Evolutionary conservation across 495 filamentous ascomycete genomes (phyloP).

Genomic region (Cudoniella acicularis): DNA sequence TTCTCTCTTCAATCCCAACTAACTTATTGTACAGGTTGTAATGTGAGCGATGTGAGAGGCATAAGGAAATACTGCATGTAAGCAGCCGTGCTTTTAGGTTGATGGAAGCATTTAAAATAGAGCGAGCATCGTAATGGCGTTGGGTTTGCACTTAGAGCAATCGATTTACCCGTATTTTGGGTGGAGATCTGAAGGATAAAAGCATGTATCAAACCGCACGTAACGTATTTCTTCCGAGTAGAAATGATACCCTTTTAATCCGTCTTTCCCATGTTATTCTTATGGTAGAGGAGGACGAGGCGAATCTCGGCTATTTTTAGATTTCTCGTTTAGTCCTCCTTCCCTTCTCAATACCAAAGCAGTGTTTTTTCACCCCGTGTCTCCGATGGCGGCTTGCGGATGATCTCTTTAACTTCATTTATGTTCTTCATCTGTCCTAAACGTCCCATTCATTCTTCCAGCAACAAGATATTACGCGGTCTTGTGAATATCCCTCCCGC

Average conservation of each 20-base stretch:
- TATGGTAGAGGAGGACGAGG: too few relatives aligned
- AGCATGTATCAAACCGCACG: neutral
- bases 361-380: too few relatives aligned
- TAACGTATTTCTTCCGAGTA: slow-evolving; percentile 14
- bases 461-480: too few relatives aligned
- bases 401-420: too few relatives aligned
- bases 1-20: neutral
- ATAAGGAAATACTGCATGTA: neutral
- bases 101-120: slow-evolving; percentile 1
- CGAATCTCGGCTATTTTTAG: neutral
- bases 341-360: neutral
- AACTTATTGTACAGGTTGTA: slow-evolving; percentile 14
- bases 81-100: neutral
- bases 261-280: too few relatives aligned
- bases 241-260: slow-evolving; percentile 22
- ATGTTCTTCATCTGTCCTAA: too few relatives aligned
- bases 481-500: too few relatives aligned
- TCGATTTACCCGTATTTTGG: too few relatives aligned
- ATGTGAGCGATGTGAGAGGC: slow-evolving; percentile 13
- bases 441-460: too few relatives aligned
- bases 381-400: too few relatives aligned
- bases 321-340: neutral
- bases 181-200: neutral
- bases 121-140: slow-evolving; percentile 20
- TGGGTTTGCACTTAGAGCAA: neutral